Base-by-base conservation (phyloP, 345 rosid species). In the Populus pruinosa region DNA sequence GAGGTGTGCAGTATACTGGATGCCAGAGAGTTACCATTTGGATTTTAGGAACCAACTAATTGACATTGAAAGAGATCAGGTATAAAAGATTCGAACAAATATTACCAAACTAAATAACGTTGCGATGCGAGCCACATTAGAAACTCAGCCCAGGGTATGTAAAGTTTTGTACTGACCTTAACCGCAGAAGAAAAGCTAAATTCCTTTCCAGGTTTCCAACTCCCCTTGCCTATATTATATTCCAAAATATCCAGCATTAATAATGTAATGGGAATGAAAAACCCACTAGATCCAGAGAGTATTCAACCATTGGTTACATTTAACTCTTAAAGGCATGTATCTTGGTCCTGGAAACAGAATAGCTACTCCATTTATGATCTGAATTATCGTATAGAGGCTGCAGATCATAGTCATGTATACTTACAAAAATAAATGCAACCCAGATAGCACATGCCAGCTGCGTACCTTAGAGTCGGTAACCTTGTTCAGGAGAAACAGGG, bases 301-400 rank as follows among this genome's bases (percentile, higher is more conserved):
- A 85, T 92, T 92, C 81, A 93, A 82, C 97, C 98, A 93, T 53
- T 89, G 94, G 76, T 93, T 81, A 80, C 95, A 93, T 85, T 90
- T 93, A 76, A 88, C 83, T 85, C 94, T 88, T 77, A 96, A 83
- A 69, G 94, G 97, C 81, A 96, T 82, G 86, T 93, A 91, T 84
- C 95, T 88, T 75, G 98, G 97, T 80, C 97, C 98, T 55, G 90
- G 91, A 83, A 96, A 91, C 47, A 96, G 89, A 55, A 61, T 27
- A 62, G 90, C 91, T 69, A 96, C 85, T 78, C 98, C 98, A 79
- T 89, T 92, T 86, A 93, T 86, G 85, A 96, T 87, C 85, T 93
- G 97, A 86, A 87, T 83, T 72, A 83, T 76, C 43, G 78, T 83
- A 77, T 87, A 91, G 77, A 27, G 93, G 84, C 88, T 91, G 96